Evolutionary conservation across 1,284 basidiomycete genomes (phyloP).

Genomic region (Tylopilus orsonianus): DNA sequence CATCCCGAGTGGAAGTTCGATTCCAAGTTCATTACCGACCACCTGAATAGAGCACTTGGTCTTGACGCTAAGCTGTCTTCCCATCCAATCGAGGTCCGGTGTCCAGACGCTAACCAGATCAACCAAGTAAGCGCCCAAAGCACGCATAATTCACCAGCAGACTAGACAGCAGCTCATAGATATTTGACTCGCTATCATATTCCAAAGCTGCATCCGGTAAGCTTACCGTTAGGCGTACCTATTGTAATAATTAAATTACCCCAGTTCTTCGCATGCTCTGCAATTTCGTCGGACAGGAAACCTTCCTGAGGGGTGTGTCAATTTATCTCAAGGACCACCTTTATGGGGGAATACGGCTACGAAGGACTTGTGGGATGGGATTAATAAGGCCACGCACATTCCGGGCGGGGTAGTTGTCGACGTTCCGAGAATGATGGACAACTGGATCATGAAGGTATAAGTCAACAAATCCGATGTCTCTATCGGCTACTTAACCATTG

Average conservation of each 20-base stretch:
- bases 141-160: neutral
- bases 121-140: constrained; percentile 56
- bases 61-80: constrained; percentile 91
- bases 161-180: constrained; percentile 41
- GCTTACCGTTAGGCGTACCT: constrained; percentile 5
- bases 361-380: constrained; percentile 88
- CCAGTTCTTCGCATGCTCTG: constrained; percentile 91
- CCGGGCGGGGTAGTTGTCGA: constrained; percentile 44
- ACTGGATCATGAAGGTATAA: constrained; percentile 85
- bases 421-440: constrained; percentile 83
- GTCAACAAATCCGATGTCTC: neutral
- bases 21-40: constrained; percentile 65
- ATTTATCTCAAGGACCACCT: constrained; percentile 88
- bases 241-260: constrained; percentile 5
- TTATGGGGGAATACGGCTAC: constrained; percentile 86
- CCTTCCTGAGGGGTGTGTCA: constrained; percentile 85
- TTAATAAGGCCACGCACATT: constrained; percentile 69
- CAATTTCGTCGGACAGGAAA: constrained; percentile 86
- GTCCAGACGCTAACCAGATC: constrained; percentile 84
- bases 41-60: constrained; percentile 66
- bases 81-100: constrained; percentile 94
- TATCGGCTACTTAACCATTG: neutral
- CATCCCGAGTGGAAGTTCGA: constrained; percentile 79
- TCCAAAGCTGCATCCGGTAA: constrained; percentile 82
- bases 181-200: constrained; percentile 86